phyloP scores from a whole-genome alignment of 257 asterid genomes.

The Solanum medicagineum region DNA sequence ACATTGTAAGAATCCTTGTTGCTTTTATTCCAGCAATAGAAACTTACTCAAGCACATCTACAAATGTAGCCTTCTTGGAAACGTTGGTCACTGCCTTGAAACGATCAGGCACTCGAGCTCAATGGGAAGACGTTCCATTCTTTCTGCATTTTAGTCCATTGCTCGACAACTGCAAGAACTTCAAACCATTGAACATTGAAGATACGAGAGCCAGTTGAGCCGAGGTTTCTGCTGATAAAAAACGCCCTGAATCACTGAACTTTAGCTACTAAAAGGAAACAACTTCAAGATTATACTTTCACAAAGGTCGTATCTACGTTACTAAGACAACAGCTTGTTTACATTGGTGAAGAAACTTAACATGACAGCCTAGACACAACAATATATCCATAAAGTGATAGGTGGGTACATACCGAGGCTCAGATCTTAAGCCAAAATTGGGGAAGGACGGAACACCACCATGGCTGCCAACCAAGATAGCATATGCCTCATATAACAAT shows the following conservation, averaged over 20 bases:
- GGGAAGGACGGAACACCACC: neutral
- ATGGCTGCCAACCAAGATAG: neutral
- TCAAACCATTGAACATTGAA: slow-evolving; percentile 66
- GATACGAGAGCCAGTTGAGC: slow-evolving; percentile 57
- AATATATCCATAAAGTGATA: slow-evolving; percentile 29
- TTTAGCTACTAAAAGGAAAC: neutral
- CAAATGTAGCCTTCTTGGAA: slow-evolving; percentile 44
- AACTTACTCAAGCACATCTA: slow-evolving; percentile 41
- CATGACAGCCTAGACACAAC: neutral
- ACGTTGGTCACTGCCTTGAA: slow-evolving; percentile 44
- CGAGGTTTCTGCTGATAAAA: slow-evolving; percentile 66
- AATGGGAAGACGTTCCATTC: slow-evolving; percentile 34
- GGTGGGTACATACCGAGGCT: neutral
- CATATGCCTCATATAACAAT: neutral
- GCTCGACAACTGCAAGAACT: slow-evolving; percentile 52
- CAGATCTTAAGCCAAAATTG: too few relatives aligned
- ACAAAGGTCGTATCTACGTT: neutral
- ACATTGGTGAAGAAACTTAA: neutral
- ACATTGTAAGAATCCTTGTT: neutral
- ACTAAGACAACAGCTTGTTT: neutral
- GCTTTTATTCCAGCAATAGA: slow-evolving; percentile 8
- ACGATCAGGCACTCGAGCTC: slow-evolving; percentile 45
- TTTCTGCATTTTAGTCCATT: neutral
- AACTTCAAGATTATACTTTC: neutral
- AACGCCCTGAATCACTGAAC: slow-evolving; percentile 40